Evolutionary conservation across 2,329 filamentous ascomycete species (phyloP).

Genomic region (Fusarium udum): DNA sequence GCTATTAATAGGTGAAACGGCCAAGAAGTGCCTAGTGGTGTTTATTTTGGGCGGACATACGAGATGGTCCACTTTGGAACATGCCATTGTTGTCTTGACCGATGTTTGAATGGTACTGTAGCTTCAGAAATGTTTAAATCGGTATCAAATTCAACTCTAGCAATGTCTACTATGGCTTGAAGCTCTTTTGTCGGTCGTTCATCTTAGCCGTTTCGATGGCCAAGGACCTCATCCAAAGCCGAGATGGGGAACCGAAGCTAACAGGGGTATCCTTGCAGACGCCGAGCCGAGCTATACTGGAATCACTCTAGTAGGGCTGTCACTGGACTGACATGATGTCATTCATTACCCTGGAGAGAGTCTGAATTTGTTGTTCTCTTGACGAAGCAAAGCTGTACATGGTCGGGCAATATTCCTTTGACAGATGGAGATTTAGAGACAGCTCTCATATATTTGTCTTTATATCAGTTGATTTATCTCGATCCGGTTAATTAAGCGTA

Average conservation of each 20-base stretch:
- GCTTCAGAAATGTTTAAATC: not conserved
- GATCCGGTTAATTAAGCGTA: too few relatives aligned
- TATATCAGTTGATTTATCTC: too few relatives aligned
- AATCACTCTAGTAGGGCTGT: not conserved
- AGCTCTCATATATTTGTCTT: too few relatives aligned
- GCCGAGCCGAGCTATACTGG: not conserved
- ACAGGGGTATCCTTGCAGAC: not conserved
- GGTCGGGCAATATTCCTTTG: too few relatives aligned
- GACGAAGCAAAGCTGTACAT: too few relatives aligned
- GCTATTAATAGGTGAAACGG: conserved; percentile 10
- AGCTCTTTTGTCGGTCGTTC: fast-evolving
- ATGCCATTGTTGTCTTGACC: not conserved
- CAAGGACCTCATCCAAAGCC: too few relatives aligned
- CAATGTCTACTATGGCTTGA: fast-evolving
- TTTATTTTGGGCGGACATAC: not conserved
- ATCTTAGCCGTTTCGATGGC: not conserved
- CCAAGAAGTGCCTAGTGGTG: not conserved
- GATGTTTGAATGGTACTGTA: not conserved
- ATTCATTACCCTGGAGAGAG: not conserved
- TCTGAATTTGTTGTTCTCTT: not conserved
- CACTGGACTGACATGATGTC: not conserved
- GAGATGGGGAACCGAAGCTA: not conserved
- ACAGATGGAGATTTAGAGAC: too few relatives aligned
- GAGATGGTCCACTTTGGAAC: not conserved
- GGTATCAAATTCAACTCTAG: too few relatives aligned